Base-by-base conservation (phyloP, 208 protist genomes). In the Spongospora subterranea region DNA sequence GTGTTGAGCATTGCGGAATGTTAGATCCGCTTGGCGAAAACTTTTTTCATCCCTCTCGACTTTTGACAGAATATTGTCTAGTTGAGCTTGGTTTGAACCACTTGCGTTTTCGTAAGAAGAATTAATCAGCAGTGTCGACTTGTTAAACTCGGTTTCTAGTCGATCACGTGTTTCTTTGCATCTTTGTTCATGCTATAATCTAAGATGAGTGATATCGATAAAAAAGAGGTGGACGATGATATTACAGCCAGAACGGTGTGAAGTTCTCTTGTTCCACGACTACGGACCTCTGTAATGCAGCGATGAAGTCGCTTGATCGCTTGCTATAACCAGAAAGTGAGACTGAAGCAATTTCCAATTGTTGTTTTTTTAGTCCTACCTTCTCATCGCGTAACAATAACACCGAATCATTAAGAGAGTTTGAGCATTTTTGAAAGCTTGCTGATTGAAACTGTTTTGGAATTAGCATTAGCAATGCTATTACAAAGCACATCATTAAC, bases 11-110 rank as follows among this genome's bases (percentile, higher is more conserved):
- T 82, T 82, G n/a, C 71, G 71, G 13, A 45, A 43, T 45, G 40
- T n/a, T 20, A 82, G 71, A 43, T 82, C 71, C 6, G 71, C 71
- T 45, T 82, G 71, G 17, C 71, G 71, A n/a, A 82, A 82, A n/a
- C 17, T n/a, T 35, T 43, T 35, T 43, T 82, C 71, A 13, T 82
- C 71, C 13, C 71, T 35, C n/a, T 82, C 71, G 17, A 82, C 35
- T n/a, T 82, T 35, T 20, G 6, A 20, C 6, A 82, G 71, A 6
- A 82, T 20, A 82, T 6, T n/a, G 13, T 82, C 71, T 43, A 82
- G 71, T 43, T 82, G 71, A 6, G 17, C 71, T 43, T 82, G 71
- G 35, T 35, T 45, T 43, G 71, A n/a, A 17, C 54, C 54, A n/a
- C n/a, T n/a, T 29, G 13, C 6, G 50, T 60, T 60, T 24, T 60